Evolutionary conservation across 441 rosid genomes (phyloP), one percentile per base, ranked within the genome.

Genomic region (Aquilaria agallochum): DNA sequence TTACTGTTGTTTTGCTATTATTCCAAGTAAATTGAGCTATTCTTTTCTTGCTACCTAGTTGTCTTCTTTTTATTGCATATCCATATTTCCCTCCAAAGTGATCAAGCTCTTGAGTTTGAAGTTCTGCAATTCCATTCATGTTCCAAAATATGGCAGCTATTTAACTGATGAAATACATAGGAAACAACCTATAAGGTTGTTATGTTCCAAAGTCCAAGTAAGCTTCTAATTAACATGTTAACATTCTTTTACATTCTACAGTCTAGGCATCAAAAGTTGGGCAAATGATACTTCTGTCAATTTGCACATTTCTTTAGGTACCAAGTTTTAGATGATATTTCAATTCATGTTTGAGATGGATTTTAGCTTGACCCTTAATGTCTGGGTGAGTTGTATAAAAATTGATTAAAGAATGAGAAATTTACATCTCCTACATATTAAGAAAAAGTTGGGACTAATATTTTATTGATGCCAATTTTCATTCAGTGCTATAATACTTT

Each of bases 1-100:
- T 92, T 72, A 96, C 97, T 31, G 30, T 90, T 73, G 74, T 86
- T 73, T 90, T 92, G 97, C 92, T 92, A 61, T 53, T 92, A 20
- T 27, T 84, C 68, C 86, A 92, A 95, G 98, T 92, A 83, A 42
- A 58, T 56, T 58, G 55, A 12, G 6, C 40, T 34, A 53, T 54
- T 53, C n/a, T 45, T 45, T 55, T 15, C 13, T 53, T 31, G n/a
- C 50, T 55, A 12, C 47, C 40, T 60, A 62, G 46, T 33, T 62
- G 27, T 20, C 50, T 50, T 61, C 57, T 56, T n/a, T 58, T 50
- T 56, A 31, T 68, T 56, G 4, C 9, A 3, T 5, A 27, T 15
- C 31, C 6, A 53, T 30, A 53, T 53, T 34, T 34, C 40, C 40
- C 6, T 34, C 6, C 5, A 34, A 34, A 7, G 2, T 4, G 40